A percentile compares a stretch with the other conserved stretches of the same genome.
Conservation (phyloP, 352 stramenopile genomes). For the Phytophthora macrochlamydospora region DNA sequence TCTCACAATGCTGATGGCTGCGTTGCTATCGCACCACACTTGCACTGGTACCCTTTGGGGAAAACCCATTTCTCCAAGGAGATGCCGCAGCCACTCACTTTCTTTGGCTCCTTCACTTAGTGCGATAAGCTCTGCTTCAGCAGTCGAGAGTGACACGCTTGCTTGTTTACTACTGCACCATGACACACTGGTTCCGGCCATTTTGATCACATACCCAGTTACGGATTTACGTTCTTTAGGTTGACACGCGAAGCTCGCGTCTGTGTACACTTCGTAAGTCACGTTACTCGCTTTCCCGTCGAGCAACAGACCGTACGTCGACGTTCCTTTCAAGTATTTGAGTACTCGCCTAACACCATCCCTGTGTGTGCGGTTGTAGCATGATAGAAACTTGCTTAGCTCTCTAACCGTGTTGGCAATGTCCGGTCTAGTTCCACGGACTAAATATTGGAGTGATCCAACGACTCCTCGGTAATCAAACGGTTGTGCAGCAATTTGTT, state of each 20-base stretch:
- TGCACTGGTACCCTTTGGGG: constrained; percentile 7
- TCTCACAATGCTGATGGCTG: constrained; percentile 20
- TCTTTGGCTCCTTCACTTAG: neutral
- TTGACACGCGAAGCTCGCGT: constrained; percentile 9
- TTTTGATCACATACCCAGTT: constrained; percentile 9
- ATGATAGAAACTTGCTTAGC: constrained; percentile 30
- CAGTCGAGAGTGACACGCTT: constrained; percentile 1
- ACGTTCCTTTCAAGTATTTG: neutral
- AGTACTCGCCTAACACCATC: constrained; percentile 26
- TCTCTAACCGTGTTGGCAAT: constrained; percentile 37
- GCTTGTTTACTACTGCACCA: constrained; percentile 6
- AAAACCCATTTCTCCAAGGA: constrained; percentile 15
- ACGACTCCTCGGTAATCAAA: constrained; percentile 30
- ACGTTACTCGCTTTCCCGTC: no score
- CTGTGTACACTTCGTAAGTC: no score
- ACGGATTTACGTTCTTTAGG: constrained; percentile 14
- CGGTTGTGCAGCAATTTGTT: constrained; percentile 21
- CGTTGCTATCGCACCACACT: constrained; percentile 23
- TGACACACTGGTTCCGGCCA: constrained; percentile 4
- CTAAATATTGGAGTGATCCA: constrained; percentile 30
- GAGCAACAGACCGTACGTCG: no score
- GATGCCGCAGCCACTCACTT: constrained; percentile 3
- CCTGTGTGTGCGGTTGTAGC: constrained; percentile 33
- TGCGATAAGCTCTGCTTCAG: neutral
- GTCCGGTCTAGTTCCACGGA: constrained; percentile 20